phyloP scores from a whole-genome alignment of 306 rosid species.

The Acacia melanoxylon region DNA sequence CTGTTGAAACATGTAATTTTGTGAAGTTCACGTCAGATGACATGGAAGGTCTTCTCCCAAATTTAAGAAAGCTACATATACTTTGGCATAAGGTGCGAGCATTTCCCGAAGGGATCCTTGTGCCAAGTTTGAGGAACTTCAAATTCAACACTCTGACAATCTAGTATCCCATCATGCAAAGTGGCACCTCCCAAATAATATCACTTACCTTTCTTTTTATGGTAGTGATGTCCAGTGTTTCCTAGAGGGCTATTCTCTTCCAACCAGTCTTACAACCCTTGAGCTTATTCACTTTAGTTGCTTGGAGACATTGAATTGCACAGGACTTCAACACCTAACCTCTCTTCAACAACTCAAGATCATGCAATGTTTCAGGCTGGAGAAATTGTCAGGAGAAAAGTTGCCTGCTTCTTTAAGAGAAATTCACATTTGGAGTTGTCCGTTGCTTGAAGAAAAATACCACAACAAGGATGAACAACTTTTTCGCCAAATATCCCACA shows the following conservation, averaged over 20 bases:
- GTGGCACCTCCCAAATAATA: not conserved
- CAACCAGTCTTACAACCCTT: not conserved
- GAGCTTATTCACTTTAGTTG: rapidly evolving
- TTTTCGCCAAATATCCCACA: no score
- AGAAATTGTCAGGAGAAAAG: no score
- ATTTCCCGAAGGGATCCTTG: not conserved
- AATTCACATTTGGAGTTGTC: no score
- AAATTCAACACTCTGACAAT: rapidly evolving
- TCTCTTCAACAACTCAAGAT: not conserved
- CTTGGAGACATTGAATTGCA: slow-evolving; percentile 3
- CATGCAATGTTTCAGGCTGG: not conserved
- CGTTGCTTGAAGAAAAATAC: no score
- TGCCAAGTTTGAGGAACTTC: not conserved
- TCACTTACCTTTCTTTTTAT: not conserved
- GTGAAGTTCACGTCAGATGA: not conserved
- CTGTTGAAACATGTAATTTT: rapidly evolving
- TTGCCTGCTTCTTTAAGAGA: no score
- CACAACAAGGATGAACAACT: no score
- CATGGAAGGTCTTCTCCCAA: not conserved
- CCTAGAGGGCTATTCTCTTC: not conserved
- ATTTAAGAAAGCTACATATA: not conserved
- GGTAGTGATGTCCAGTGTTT: not conserved
- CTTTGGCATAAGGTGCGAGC: rapidly evolving
- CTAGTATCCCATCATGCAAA: not conserved
- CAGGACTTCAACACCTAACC: not conserved